Base-by-base conservation (phyloP, 768 basidiomycete genomes). In the Naganishia kalamii region DNA sequence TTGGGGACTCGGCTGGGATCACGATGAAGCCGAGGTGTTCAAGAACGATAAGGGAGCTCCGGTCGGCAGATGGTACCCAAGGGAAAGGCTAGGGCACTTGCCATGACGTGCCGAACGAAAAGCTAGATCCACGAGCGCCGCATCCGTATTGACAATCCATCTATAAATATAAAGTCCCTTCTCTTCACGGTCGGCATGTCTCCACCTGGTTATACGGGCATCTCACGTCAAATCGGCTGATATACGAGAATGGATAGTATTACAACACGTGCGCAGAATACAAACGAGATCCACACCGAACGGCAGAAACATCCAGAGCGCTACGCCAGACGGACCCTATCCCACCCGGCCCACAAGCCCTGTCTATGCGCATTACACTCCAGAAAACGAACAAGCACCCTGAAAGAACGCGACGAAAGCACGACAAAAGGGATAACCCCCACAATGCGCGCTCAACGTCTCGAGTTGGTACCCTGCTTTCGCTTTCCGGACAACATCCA, bases 401-500 rank as follows among this genome's bases (percentile, higher is more conserved):
- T n/a, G n/a, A 37, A 62, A 41, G 15, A 27, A 49, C 59, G 40
- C 7, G 15, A 41, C 49, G 25, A 25, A 17, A 23, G 37, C 35
- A 21, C 32, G n/a, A 35, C 19, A n/a, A 8, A 44, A 33, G 40
- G 6, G n/a, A 12, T 7, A 44, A 33, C 23, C 21, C 50, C 23
- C 12, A 10, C 5, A 8, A 7, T 32, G 12, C 30, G 19, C 25
- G 8, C 50, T 46, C 73, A 79, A 68, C 78, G 65, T 64, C 73
- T 64, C 40, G 77, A 70, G 57, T 75, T 79, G 72, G 77, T 77
- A 66, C 78, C 78, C 35, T 67, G 72, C 69, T 75, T 75, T 60
- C 78, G 68, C 76, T 77, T 74, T 21, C 73, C 74, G 11, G 73
- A 67, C 71, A 76, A 70, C 72, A 76, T 71, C 75, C 73, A 76